Evolutionary conservation across 2,329 filamentous ascomycete species (phyloP), one percentile per base, ranked within the genome.

Genomic region (Fusarium floridanum): DNA sequence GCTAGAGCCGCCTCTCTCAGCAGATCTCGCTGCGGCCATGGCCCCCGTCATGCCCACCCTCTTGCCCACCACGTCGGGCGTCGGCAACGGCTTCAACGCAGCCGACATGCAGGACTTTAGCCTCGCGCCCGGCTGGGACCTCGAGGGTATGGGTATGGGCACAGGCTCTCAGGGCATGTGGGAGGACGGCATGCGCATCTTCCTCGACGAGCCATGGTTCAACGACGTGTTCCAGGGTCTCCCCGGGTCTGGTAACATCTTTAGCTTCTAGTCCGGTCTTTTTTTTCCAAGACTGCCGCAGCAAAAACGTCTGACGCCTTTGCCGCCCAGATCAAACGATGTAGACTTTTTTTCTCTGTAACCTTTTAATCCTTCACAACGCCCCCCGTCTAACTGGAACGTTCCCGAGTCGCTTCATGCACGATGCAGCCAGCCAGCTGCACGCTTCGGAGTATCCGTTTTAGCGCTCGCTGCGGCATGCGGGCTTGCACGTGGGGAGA

Each of bases 181-280:
- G 63, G 80, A 81, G 68, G 80, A 83, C 17, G 81, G 81, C 10
- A 78, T 83, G 61, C 78, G 80, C 37, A 82, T 82, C 69, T 79
- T 83, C 61, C 77, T 85, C 61, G 80, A 82, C 66, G 84, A 86
- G 65, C 82, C 83, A 16, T 85, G 84, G 81, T 81, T 85, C 65
- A 82, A 77, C 10, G 80, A 82, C 59, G 79, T 82, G 66, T 82
- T 85, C 24, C 81, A 82, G 56, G 80, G 79, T 14, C 72, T 84
- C 27, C 82, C 81, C 1, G 80, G 82, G 32, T 71, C 75, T 16
- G 72, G 66, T 20, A 79, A 79, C 61, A 79, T 82, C 64, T 83
- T 85, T 72, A 78, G 79, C n/a, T 82, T 83, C 67, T 83, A 50
- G 57, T 12, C 20, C n/a, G 37, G 22, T 24, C 29, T 17, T 63